Conservation (phyloP, 2,329 filamentous ascomycete species). For the Malbranchea cinnamomea region DNA sequence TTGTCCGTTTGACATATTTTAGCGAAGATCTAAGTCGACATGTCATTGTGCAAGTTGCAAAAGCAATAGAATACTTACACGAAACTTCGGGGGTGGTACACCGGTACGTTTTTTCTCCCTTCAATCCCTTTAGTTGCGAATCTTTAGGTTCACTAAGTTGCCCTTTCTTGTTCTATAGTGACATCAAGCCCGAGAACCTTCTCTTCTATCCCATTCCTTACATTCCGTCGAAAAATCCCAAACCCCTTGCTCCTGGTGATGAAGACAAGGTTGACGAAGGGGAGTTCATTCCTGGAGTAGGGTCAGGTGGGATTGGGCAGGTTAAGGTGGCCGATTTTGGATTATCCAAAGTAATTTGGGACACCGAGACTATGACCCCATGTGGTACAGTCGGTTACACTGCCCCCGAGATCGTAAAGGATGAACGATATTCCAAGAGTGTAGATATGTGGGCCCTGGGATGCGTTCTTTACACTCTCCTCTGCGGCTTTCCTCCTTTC, state of each 20-base stretch:
- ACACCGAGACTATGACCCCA: slow-evolving; percentile 96
- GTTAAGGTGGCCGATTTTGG: slow-evolving; percentile 99
- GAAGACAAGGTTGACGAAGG: slow-evolving; percentile 97
- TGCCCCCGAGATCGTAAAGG: slow-evolving; percentile 95
- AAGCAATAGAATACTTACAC: slow-evolving; percentile 83
- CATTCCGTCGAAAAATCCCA: slow-evolving; percentile 63
- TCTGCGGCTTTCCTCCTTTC: slow-evolving; percentile 96
- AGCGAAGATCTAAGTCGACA: slow-evolving; percentile 90
- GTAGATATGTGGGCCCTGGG: slow-evolving; percentile 99
- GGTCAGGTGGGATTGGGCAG: slow-evolving; percentile 75
- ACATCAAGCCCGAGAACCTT: slow-evolving; percentile 97
- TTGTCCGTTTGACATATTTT: slow-evolving; percentile 95
- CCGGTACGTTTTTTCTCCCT: slow-evolving; percentile 47
- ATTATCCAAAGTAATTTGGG: slow-evolving; percentile 95
- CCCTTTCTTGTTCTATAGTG: slow-evolving; percentile 37
- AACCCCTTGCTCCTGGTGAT: slow-evolving; percentile 71
- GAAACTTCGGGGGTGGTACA: slow-evolving; percentile 93
- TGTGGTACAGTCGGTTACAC: slow-evolving; percentile 98
- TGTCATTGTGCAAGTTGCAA: slow-evolving; percentile 89
- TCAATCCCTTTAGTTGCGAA: neutral
- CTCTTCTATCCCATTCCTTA: slow-evolving; percentile 79
- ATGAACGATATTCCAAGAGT: slow-evolving; percentile 95
- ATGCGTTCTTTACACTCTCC: slow-evolving; percentile 88
- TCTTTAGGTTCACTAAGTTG: neutral
- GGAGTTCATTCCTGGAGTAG: slow-evolving; percentile 69